Base-by-base conservation (phyloP, 495 filamentous ascomycete genomes). In the Talaromyces liani region DNA sequence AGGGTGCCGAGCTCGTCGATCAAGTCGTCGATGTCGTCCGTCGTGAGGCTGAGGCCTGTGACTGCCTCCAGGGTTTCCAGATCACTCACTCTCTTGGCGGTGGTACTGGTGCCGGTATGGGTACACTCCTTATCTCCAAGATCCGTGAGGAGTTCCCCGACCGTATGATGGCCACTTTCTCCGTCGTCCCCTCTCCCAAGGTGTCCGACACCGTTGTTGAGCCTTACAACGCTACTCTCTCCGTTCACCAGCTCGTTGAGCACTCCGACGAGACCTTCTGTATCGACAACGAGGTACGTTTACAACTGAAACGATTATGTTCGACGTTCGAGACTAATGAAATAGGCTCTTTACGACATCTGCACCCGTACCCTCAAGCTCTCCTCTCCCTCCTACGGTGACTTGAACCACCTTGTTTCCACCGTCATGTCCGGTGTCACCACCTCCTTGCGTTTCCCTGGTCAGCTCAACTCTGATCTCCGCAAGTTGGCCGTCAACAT, bases 241-340 rank as follows among this genome's bases (percentile, higher is more conserved):
- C 94, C 72, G 85, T 99, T 66, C 94, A 99, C 83, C 94, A 99
- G 85, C 87, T 99, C 67, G 95, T 99, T 75, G 94, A 99, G 88
- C 97, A 99, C 88, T 98, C 95, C 58, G 94, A 99, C 75, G 94
- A 98, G 91, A 99, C 94, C 77, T 99, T 99, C 90, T 99, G 94
- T 85, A 99, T 99, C 77, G 94, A 99, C 77, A 99, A 99, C 85
- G 95, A 99, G 89, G 85, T 87, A 73, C 66, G 81, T 3, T 27
- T 65, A 22, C 14, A 41, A n/a, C n/a, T n/a, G n/a, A n/a, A n/a
- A n/a, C n/a, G n/a, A n/a, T n/a, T n/a, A n/a, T n/a, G n/a, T n/a
- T n/a, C n/a, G n/a, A n/a, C n/a, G n/a, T n/a, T n/a, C 9, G 45
- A 54, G 65, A 62, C 71, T 75, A 58, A 79, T 58, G 27, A 20